Base-by-base conservation (phyloP, 129 eudicot species). In the Lactuca saligna region DNA sequence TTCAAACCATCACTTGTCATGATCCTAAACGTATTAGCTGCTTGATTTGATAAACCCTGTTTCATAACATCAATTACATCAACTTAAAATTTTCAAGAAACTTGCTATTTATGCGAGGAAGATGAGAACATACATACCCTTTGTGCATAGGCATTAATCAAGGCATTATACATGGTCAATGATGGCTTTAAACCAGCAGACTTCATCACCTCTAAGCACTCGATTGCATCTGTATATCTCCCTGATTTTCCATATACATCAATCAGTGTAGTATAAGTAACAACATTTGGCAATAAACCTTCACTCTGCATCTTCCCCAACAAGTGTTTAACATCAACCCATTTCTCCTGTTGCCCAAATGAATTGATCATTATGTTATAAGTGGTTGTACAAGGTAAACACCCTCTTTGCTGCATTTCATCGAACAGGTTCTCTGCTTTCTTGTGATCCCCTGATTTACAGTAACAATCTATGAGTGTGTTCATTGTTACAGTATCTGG, bases 131-230 rank as follows among this genome's bases (percentile, higher is more conserved):
- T 34, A 42, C 51, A 11, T 86, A 93, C 98, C 90, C 81, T 86
- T 78, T 86, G 98, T 33, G 98, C 98, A 73, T 93, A 93, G 61
- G 96, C 98, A 82, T 93, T 93, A 66, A 93, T 93, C 85, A 93
- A 75, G 1, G 98, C 98, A 67, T 93, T 93, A 80, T 93, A 93
- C 96, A 89, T 93, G 44, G 96, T 83, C 3, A 82, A 54, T 0
- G 98, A 93, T n/a, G 98, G 96, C 60, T 83, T 93, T 77, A 93
- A 64, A 41, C 98, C 98, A 48, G 83, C 83, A 11, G 90, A 80
- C 34, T 87, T 89, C 98, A 93, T 93, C 10, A 72, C 96, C 69
- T 93, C 96, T 85, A 93, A 78, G 75, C 96, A 93, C 83, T 89
- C 96, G 3, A 89, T 89, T 0, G 98, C 98, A 34, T 93, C 96